Evolutionary conservation across 148 eudicot species (phyloP), one percentile per base, ranked within the genome.

Genomic region (Diospyros kaki): DNA sequence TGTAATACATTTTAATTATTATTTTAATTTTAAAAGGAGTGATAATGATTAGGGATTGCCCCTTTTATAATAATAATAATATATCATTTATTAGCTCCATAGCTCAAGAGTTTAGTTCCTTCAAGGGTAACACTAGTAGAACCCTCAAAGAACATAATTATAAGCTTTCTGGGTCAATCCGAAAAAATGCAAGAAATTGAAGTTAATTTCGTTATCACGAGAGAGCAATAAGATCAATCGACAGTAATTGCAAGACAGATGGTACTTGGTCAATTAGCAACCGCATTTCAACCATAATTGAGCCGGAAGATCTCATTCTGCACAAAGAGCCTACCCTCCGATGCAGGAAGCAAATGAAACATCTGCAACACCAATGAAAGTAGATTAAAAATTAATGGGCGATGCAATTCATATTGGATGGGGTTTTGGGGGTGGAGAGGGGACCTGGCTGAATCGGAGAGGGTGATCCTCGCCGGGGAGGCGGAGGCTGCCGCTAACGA

Each of bases 301-400:
- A 91, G 94, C 45, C 97, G 94, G 69, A 91, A 91, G 66, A 91
- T 85, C 81, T 89, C 94, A 72, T 91, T 91, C 79, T 86, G 97
- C 78, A 91, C 90, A 43, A 81, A 88, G 68, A 78, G 90, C 80
- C 89, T 87, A 66, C 93, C 95, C 80, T 87, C 81, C 6, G 74
- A 18, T 7, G 89, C 76, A 9, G 95, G 91, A 61, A 87, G 85
- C 95, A 92, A 85, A 74, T 92, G 97, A 84, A 92, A 92, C 96
- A 89, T 87, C 90, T 87, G 89, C 86, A 72, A 44, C 78, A 82
- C 5, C 28, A 56, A 38, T 0, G 13, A 18, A 61, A 11, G 11
- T 18, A 61, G 2, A 7, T 13, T 44, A 44, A 14, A 43, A 42
- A 15, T 1, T 12, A 5, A 13, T 28, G 28, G 7, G 14, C 54